Evolutionary conservation across 106 monocot genomes (phyloP).

Genomic region (Cymbidium sinense): DNA sequence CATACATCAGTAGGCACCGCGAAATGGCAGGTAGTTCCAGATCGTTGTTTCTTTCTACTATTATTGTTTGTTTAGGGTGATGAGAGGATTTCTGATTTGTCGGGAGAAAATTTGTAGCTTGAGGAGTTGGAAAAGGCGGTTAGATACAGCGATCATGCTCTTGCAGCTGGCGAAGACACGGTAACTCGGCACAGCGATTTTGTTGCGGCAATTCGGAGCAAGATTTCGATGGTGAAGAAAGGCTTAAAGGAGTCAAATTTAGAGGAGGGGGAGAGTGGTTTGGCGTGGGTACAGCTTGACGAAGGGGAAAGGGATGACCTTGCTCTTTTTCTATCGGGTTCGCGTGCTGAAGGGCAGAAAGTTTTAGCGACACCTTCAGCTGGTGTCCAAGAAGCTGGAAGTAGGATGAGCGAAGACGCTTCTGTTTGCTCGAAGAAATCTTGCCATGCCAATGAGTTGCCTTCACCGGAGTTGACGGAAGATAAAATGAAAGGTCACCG

Average conservation of each 20-base stretch:
- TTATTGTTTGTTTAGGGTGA: not conserved
- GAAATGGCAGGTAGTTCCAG: conserved; percentile 64
- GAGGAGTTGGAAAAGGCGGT: conserved; percentile 54
- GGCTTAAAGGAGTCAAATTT: conserved; percentile 30
- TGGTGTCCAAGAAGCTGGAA: not conserved
- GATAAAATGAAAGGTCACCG: conserved; percentile 34
- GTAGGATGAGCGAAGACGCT: not conserved
- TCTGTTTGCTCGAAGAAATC: not conserved
- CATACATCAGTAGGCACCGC: conserved; percentile 58
- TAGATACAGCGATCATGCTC: conserved; percentile 21
- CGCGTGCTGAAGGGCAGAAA: not conserved
- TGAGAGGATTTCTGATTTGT: not conserved
- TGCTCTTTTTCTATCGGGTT: conserved; percentile 31
- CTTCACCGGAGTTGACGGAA: not conserved
- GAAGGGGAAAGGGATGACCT: conserved; percentile 46
- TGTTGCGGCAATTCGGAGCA: conserved; percentile 36
- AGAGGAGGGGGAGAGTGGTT: conserved; percentile 10
- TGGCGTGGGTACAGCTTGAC: conserved; percentile 31
- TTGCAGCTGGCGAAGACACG: conserved; percentile 36
- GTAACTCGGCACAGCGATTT: conserved; percentile 47
- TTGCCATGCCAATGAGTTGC: not conserved
- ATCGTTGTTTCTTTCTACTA: not conserved
- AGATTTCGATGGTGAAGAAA: conserved; percentile 35
- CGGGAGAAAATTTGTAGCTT: conserved; percentile 22
- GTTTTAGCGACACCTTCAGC: not conserved